Percentiles rank a stretch among this genome's conserved stretches.
These are phyloP conservation scores for Ogataea paraovalis DNA, from an alignment of 805 yeast genomes.

Conservation along the genomic window DNA sequence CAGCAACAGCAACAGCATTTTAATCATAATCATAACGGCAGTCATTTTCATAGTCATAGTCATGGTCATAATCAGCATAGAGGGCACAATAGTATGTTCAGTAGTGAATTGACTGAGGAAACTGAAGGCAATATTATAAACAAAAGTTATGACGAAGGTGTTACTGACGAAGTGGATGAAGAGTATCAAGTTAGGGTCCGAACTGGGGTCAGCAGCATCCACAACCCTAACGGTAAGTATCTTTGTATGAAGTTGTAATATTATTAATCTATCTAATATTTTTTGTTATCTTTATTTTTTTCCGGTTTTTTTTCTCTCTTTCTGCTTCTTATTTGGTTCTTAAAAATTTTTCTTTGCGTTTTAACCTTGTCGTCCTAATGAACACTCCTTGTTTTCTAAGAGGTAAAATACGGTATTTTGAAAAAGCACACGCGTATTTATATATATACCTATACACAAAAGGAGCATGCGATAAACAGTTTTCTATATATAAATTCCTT, in stretches of 20 bases:
- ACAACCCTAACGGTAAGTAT: conserved; percentile 36
- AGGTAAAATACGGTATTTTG: too few relatives aligned
- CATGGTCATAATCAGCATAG: conserved; percentile 3
- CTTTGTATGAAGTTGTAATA: conserved; percentile 22
- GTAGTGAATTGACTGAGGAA: conserved; percentile 20
- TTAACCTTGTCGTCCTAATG: too few relatives aligned
- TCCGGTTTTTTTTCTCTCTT: background rate
- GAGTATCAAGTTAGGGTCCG: conserved; percentile 41
- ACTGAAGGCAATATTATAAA: conserved; percentile 10
- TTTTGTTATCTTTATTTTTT: background rate
- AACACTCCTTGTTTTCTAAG: too few relatives aligned
- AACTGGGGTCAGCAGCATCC: conserved; percentile 38
- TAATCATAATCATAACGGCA: background rate
- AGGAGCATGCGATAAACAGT: background rate
- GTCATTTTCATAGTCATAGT: background rate
- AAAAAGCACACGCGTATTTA: too few relatives aligned
- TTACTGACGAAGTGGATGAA: conserved; percentile 26
- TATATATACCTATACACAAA: background rate
- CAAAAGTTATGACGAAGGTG: conserved; percentile 7
- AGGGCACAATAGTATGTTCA: conserved; percentile 11
- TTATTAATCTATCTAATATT: background rate
- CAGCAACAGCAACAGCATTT: background rate
- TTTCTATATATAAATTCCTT: conserved; percentile 76
- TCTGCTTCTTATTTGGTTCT: background rate
- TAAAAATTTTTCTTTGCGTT: too few relatives aligned